Evolutionary conservation across 2,329 filamentous ascomycete genomes (phyloP), one percentile per base, ranked within the genome.

Genomic region (Metarhizium brunneum): DNA sequence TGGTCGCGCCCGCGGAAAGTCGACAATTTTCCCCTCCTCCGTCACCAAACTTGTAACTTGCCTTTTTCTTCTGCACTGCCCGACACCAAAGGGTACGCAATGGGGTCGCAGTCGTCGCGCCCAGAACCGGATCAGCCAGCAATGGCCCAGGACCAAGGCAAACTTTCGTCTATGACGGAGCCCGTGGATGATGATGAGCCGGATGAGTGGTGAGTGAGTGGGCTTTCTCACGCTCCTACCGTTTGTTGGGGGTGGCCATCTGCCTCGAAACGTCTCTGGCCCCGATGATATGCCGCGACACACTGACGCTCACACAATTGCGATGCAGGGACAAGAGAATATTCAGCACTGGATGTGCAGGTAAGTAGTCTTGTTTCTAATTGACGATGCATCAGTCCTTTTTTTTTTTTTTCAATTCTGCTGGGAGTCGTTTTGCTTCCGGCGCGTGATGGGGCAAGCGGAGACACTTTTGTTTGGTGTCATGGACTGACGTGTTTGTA

Each of bases 321-420:
- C 51, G 36, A 56, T 63, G 57, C 68, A 97, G 92, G 92, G 92
- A 97, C 76, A 92, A 96, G 81, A 82, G 94, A 68, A 97, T 97
- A 71, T 95, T 90, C 76, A 96, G 90, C 76, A 97, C 92, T 2
- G 94, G 92, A 57, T 97, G 92, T 68, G 83, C 91, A 72, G 86
- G 92, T 95, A 74, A 67, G 75, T 43, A 25, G 14, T 16, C 13
- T 14, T 11, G 18, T 14, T 35, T 8, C n/a, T 43, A 29, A 49
- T 18, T 43, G 25, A 25, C 25, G 4, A 25, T 25, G 4, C 25
- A 25, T 43, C 20, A 32, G 30, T 18, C 20, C 32, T 30, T 50
- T 20, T 47, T 38, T 49, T 25, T 40, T n/a, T 45, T 50, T 43
- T 48, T 36, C 2, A 35, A 7, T 35, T 35, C 10, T 35, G 10